Conservation (phyloP, 116 monocot species). For the Cymodocea nodosa region DNA sequence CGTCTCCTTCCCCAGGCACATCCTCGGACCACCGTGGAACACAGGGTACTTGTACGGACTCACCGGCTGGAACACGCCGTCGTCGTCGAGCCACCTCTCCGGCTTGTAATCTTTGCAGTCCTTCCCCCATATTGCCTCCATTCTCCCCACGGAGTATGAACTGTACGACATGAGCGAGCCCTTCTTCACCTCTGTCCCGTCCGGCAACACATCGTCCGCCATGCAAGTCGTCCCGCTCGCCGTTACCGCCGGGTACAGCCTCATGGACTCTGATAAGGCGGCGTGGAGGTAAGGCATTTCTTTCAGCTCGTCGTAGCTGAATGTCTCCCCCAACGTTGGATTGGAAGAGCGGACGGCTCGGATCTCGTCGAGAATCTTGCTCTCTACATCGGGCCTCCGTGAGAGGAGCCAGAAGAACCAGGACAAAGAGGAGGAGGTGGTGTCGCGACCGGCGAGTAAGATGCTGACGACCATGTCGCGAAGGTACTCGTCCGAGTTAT, state of each 20-base stretch:
- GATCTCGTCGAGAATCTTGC: conserved; percentile 20
- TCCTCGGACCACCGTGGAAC: conserved; percentile 37
- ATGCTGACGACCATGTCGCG: conserved; percentile 36
- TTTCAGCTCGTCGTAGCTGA: conserved; percentile 6
- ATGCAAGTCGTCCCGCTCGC: conserved; percentile 9
- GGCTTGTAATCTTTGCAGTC: conserved; percentile 37
- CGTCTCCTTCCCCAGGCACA: conserved; percentile 35
- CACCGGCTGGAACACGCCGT: conserved; percentile 19
- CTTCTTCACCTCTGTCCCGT: conserved; percentile 25
- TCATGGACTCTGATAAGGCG: conserved; percentile 36
- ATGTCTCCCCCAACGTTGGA: neutral
- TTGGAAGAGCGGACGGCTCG: neutral
- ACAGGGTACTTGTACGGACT: conserved; percentile 28
- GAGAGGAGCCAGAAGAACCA: conserved; percentile 44
- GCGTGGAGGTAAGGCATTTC: conserved; percentile 32
- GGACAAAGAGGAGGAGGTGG: conserved; percentile 22
- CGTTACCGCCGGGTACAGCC: conserved; percentile 55
- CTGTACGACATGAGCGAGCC: conserved; percentile 21
- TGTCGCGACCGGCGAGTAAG: conserved; percentile 39
- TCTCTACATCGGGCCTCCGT: conserved; percentile 6
- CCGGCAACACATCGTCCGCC: conserved; percentile 26
- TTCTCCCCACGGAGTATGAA: conserved; percentile 34
- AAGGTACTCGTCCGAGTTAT: conserved; percentile 17
- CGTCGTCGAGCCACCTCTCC: conserved; percentile 27
- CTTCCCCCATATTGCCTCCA: conserved; percentile 23